phyloP scores from a whole-genome alignment of 2,329 filamentous ascomycete species.

The Clarireedia hainanense region DNA sequence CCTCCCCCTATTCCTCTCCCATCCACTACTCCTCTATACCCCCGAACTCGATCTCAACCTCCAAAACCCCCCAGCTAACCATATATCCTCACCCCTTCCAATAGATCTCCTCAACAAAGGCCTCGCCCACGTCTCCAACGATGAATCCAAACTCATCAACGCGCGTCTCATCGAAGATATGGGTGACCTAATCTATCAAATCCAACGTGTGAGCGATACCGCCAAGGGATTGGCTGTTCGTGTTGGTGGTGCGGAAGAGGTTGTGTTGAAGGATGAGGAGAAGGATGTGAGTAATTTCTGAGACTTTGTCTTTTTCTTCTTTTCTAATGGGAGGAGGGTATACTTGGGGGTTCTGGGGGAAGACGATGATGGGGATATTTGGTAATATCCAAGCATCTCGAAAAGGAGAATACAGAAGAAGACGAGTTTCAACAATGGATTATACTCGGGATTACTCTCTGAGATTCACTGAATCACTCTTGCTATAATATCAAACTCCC shows the following conservation, averaged over 20 bases:
- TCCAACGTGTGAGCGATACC: slow-evolving; percentile 36
- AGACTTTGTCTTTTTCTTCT: background rate
- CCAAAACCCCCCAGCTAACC: background rate
- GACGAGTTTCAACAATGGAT: no score
- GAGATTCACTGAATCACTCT: background rate
- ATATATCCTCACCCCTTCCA: no score
- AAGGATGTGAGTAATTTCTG: slow-evolving; percentile 2
- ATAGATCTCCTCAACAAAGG: background rate
- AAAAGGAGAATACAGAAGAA: no score
- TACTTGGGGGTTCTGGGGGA: background rate
- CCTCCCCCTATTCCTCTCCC: background rate
- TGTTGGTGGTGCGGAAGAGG: slow-evolving; percentile 29
- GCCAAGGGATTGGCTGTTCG: slow-evolving; percentile 35
- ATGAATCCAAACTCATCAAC: slow-evolving; percentile 15
- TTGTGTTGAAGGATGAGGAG: background rate
- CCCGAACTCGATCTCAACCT: background rate
- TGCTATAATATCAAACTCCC: no score
- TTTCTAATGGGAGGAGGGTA: background rate
- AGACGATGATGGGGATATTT: background rate
- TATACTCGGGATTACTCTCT: no score
- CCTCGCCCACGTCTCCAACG: background rate
- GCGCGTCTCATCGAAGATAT: slow-evolving; percentile 42
- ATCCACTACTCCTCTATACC: background rate
- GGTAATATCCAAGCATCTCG: no score
- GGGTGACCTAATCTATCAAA: slow-evolving; percentile 40